phyloP scores from a whole-genome alignment of 73 alveolate genomes.

The Blepharisma stoltei region DNA sequence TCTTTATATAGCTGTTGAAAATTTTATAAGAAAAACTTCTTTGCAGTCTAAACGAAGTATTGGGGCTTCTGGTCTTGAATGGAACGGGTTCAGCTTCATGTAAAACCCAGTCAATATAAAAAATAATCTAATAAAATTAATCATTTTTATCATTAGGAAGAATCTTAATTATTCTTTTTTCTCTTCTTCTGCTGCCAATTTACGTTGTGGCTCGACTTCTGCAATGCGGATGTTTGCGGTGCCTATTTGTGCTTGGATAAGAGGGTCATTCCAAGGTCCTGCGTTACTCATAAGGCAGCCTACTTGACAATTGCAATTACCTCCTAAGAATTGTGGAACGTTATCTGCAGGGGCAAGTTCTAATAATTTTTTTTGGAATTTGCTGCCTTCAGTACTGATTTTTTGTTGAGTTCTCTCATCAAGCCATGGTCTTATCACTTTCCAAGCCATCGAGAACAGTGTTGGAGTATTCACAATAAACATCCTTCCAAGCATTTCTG shows the following conservation, averaged over 20 bases:
- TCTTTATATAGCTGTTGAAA: no score
- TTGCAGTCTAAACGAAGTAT: no score
- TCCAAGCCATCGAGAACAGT: conserved; percentile 75
- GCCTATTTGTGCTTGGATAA: no score
- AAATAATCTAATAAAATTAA: no score
- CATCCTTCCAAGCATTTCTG: conserved; percentile 73
- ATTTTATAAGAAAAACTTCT: no score
- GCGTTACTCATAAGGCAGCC: conserved; percentile 34
- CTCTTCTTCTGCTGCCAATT: no score
- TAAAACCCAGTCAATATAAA: no score
- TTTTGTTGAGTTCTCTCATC: conserved; percentile 71
- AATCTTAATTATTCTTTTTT: background rate
- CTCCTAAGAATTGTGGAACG: conserved; percentile 74
- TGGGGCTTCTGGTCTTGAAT: no score
- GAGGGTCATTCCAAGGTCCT: conserved; percentile 39
- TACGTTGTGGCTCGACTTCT: no score
- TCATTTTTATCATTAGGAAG: background rate
- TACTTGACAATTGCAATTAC: conserved; percentile 35
- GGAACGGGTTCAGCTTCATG: no score
- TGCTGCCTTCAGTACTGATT: conserved; percentile 58
- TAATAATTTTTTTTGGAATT: conserved; percentile 61
- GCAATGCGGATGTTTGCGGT: no score
- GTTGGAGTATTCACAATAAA: conserved; percentile 69
- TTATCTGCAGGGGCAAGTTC: conserved; percentile 67
- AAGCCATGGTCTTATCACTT: conserved; percentile 63